Evolutionary conservation across 192 early-diverging fungal genomes (phyloP).

Genomic region (Ambispora gerdemannii): DNA sequence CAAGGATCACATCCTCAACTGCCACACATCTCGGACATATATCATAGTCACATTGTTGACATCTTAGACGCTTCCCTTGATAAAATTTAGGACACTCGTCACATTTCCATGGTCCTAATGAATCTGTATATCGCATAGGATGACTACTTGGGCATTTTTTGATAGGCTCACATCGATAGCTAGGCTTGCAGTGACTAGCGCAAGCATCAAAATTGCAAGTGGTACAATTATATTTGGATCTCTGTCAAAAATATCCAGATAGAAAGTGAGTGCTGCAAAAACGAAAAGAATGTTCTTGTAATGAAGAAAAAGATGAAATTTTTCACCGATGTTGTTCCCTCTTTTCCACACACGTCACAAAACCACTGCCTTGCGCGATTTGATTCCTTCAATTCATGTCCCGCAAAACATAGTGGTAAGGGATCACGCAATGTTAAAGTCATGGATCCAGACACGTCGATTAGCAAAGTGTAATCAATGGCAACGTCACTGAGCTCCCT

Average conservation of each 20-base stretch:
- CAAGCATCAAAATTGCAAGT: conserved; percentile 16
- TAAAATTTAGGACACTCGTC: neutral
- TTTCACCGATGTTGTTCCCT: neutral
- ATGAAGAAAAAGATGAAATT: neutral
- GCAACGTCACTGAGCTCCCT: conserved; percentile 5
- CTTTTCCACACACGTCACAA: conserved; percentile 21
- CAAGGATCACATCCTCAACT: conserved; percentile 6
- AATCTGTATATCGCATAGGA: neutral
- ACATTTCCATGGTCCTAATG: neutral
- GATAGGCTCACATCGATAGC: neutral
- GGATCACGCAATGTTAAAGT: neutral
- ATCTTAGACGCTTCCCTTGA: conserved; percentile 1
- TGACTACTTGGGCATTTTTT: neutral
- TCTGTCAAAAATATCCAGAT: neutral
- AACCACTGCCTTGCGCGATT: neutral
- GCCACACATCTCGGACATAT: conserved; percentile 19
- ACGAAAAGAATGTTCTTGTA: neutral
- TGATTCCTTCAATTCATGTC: conserved; percentile 19
- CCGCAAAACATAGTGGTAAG: conserved; percentile 17
- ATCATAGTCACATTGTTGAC: conserved; percentile 23
- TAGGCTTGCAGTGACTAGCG: conserved; percentile 6
- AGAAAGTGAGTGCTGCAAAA: neutral
- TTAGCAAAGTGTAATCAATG: conserved; percentile 21
- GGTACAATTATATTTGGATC: conserved; percentile 2
- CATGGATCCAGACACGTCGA: conserved; percentile 25